phyloP scores from a whole-genome alignment of 139 green algal species.

The Ettlia oleoabundans region DNA sequence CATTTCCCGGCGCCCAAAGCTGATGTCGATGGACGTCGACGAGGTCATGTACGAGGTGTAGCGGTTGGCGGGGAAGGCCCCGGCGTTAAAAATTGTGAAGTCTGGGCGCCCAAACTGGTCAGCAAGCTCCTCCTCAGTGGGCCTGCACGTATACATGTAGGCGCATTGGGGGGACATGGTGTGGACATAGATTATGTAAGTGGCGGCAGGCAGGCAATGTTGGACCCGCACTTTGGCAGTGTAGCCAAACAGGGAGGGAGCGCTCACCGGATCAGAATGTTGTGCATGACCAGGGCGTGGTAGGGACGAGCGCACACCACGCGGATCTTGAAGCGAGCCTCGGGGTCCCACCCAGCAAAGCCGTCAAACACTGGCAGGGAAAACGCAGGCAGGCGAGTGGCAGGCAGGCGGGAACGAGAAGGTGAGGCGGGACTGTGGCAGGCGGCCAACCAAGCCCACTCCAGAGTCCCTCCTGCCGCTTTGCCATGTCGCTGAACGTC shows the following conservation, averaged over 20 bases:
- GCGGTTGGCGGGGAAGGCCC: constrained; percentile 85
- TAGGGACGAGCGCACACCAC: constrained; percentile 90
- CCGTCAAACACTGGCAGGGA: constrained; percentile 81
- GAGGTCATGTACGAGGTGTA: constrained; percentile 92
- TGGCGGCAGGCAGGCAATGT: not conserved
- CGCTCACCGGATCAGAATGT: constrained; percentile 93
- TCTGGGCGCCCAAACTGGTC: constrained; percentile 84
- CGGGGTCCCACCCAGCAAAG: constrained; percentile 84
- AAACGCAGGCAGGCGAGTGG: too few relatives aligned
- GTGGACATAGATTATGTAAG: too few relatives aligned
- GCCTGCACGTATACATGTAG: not conserved
- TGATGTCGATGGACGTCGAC: constrained; percentile 85
- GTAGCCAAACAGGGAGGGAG: too few relatives aligned
- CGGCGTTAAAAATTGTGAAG: constrained; percentile 91
- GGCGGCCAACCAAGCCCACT: too few relatives aligned
- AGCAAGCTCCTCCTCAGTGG: constrained; percentile 79
- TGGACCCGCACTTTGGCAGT: too few relatives aligned
- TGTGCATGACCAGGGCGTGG: constrained; percentile 97
- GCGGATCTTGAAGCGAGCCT: constrained; percentile 73
- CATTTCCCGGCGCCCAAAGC: constrained; percentile 76
- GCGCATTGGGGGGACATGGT: too few relatives aligned
- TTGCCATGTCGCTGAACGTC: too few relatives aligned
- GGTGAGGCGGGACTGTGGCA: too few relatives aligned
- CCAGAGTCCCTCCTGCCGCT: too few relatives aligned
- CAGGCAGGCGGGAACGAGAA: too few relatives aligned